phyloP scores from a whole-genome alignment of 2,329 filamentous ascomycete species.

The Phaeoacremonium minimum region DNA sequence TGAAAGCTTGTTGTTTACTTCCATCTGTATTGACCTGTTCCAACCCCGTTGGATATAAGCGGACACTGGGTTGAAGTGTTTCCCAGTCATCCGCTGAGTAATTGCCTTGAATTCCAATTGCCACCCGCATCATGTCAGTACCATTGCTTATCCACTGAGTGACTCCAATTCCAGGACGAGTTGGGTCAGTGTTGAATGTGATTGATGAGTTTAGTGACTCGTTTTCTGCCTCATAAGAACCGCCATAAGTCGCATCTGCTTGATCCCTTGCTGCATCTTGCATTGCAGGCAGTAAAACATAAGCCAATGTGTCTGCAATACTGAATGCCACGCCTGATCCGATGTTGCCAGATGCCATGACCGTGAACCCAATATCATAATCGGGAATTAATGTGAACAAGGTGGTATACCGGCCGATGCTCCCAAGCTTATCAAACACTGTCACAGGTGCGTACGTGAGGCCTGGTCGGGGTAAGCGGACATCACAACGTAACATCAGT shows the following conservation, averaged over 20 bases:
- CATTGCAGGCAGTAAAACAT: conserved; percentile 22
- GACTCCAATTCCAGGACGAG: conserved; percentile 21
- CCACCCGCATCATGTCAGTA: conserved; percentile 20
- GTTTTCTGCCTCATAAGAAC: conserved; percentile 14
- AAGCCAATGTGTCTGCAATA: conserved; percentile 23
- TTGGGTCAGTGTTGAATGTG: conserved; percentile 17
- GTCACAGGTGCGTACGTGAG: conserved; percentile 19
- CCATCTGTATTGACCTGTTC: conserved; percentile 16
- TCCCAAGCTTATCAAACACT: conserved; percentile 28
- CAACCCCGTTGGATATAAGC: conserved; percentile 25
- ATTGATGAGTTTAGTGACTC: conserved; percentile 21
- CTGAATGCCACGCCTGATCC: conserved; percentile 18
- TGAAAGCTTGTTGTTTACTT: conserved; percentile 23
- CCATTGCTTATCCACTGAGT: conserved; percentile 25
- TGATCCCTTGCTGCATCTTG: conserved; percentile 18
- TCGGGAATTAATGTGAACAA: conserved; percentile 26
- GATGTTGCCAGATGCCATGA: conserved; percentile 22
- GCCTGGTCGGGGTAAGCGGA: too few relatives aligned
- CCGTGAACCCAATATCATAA: conserved; percentile 25
- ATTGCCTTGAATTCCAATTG: conserved; percentile 13
- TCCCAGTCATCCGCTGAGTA: conserved; percentile 15
- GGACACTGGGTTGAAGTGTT: conserved; percentile 17
- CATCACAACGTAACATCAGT: too few relatives aligned
- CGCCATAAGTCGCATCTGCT: conserved; percentile 19
- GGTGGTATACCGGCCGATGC: conserved; percentile 22